phyloP scores from a whole-genome alignment of 768 basidiomycete species.

The Trametes coccinea region DNA sequence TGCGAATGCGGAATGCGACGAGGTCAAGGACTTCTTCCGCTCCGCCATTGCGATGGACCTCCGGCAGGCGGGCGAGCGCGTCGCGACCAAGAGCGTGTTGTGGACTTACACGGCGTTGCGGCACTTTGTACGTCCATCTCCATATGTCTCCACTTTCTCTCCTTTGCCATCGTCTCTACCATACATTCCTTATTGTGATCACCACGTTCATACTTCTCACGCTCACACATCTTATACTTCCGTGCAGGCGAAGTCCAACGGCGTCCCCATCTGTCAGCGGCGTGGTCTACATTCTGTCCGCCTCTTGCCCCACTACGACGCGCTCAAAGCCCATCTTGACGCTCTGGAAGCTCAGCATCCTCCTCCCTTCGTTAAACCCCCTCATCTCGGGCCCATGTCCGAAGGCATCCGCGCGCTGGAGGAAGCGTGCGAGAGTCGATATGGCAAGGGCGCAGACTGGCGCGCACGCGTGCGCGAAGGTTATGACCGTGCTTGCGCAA shows the following conservation, averaged over 20 bases:
- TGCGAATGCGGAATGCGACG: conserved; percentile 64
- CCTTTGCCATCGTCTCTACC: neutral
- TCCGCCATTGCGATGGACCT: conserved; percentile 73
- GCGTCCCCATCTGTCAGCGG: conserved; percentile 62
- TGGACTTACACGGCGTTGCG: conserved; percentile 79
- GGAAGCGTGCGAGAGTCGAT: conserved; percentile 62
- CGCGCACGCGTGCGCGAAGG: conserved; percentile 57
- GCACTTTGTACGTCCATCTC: conserved; percentile 59
- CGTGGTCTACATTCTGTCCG: conserved; percentile 68
- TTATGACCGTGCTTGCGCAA: conserved; percentile 63
- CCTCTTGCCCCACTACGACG: conserved; percentile 59
- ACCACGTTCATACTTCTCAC: neutral
- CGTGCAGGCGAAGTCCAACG: conserved; percentile 66
- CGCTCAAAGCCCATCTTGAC: conserved; percentile 62
- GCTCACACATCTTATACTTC: neutral
- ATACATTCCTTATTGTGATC: neutral
- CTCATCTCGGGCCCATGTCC: conserved; percentile 58
- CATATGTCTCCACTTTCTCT: neutral
- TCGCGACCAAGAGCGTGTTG: conserved; percentile 76
- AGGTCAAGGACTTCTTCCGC: conserved; percentile 74
- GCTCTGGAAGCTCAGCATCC: conserved; percentile 58
- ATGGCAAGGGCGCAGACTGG: conserved; percentile 52
- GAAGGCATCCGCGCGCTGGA: conserved; percentile 65
- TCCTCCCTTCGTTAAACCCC: conserved; percentile 62
- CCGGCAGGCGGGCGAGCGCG: conserved; percentile 73